Conservation (phyloP, 2,329 filamentous ascomycete genomes). For the Fusarium zealandicum region DNA sequence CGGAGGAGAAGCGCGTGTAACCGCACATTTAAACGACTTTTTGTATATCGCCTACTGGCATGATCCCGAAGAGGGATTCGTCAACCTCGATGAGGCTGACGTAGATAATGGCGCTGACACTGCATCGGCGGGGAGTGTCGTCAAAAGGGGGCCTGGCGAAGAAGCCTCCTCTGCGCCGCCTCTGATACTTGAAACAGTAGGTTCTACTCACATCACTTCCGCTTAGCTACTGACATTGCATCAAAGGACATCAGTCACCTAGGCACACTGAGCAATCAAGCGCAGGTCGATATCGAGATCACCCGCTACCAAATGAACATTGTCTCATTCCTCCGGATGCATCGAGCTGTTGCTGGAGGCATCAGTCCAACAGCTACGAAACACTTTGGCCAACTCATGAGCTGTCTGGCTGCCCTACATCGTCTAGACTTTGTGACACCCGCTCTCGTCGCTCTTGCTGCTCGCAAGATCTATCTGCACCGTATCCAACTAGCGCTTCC, state of each 20-base stretch:
- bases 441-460: constrained; percentile 81
- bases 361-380: constrained; percentile 80
- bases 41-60: constrained; percentile 92
- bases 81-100: constrained; percentile 72
- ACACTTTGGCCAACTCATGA: constrained; percentile 74
- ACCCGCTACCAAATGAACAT: constrained; percentile 87
- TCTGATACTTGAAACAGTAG: constrained; percentile 55
- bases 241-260: constrained; percentile 65
- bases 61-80: constrained; percentile 72
- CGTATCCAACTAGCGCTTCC: constrained; percentile 75
- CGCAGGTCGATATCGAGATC: constrained; percentile 77
- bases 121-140: constrained; percentile 54
- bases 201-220: constrained; percentile 8
- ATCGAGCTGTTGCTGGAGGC: constrained; percentile 81
- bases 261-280: constrained; percentile 62
- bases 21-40: constrained; percentile 75
- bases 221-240: constrained; percentile 27
- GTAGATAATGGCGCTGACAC: constrained; percentile 44
- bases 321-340: constrained; percentile 83
- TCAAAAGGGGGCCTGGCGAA: constrained; percentile 47
- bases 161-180: constrained; percentile 37
- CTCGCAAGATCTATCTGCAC: constrained; percentile 87
- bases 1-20: constrained; percentile 58
- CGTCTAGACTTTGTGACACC: constrained; percentile 82
- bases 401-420: constrained; percentile 82